Percentiles rank a stretch among this genome's conserved stretches.
These are phyloP conservation scores for Pseudogymnoascus sp. DNA, from an alignment of 2,329 filamentous ascomycete genomes.

Conservation along the genomic window DNA sequence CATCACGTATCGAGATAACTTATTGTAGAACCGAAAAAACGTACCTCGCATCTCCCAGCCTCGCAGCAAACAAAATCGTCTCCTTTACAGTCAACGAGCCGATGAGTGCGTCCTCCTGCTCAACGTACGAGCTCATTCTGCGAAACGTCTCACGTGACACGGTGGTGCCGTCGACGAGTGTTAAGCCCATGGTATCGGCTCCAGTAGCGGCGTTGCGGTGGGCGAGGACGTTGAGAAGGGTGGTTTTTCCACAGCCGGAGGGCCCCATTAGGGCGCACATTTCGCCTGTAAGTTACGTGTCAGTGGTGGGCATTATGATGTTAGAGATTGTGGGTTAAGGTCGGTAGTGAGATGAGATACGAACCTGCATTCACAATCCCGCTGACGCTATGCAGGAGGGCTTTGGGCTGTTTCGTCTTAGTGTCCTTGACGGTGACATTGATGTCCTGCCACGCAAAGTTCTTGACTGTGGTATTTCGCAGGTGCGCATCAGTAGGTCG, in stretches of 20 bases:
- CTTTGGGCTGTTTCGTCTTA: conserved; percentile 52
- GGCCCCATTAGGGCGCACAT: conserved; percentile 78
- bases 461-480: conserved; percentile 54
- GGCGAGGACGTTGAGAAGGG: conserved; percentile 72
- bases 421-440: conserved; percentile 67
- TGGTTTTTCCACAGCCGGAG: conserved; percentile 68
- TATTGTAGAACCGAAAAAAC: conserved; percentile 42
- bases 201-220: conserved; percentile 45
- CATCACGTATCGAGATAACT: conserved; percentile 10
- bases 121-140: conserved; percentile 66
- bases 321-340: neutral
- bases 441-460: conserved; percentile 58
- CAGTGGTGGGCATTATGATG: neutral
- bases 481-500: conserved; percentile 34
- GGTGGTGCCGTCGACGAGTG: conserved; percentile 55
- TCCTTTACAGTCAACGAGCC: conserved; percentile 73
- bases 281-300: conserved; percentile 43
- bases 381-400: conserved; percentile 54
- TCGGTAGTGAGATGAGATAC: conserved; percentile 7
- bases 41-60: conserved; percentile 35
- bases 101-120: conserved; percentile 80
- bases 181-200: conserved; percentile 44
- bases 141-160: conserved; percentile 50
- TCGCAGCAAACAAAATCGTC: conserved; percentile 69
- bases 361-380: conserved; percentile 57